Evolutionary conservation across 768 basidiomycete species (phyloP).

Genomic region (Mycena vitilis): DNA sequence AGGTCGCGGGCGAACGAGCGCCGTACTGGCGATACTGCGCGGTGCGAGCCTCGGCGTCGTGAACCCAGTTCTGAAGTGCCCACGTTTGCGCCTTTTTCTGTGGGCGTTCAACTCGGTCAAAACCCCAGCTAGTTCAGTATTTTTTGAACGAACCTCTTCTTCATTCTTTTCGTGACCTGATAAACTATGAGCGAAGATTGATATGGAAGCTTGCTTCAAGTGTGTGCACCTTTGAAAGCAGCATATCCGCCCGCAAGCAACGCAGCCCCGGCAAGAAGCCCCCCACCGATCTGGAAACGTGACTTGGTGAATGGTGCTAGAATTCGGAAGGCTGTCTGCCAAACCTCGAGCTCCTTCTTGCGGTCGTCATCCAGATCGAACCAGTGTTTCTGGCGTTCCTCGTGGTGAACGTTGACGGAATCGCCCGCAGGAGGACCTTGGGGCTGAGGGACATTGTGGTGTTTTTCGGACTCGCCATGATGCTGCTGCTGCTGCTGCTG

Average conservation of each 20-base stretch:
- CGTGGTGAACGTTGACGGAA: slow-evolving; percentile 47
- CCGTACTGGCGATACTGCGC: slow-evolving; percentile 57
- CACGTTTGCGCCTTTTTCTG: slow-evolving; percentile 65
- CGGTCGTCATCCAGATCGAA: slow-evolving; percentile 62
- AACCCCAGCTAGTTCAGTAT: neutral
- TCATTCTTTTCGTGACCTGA: slow-evolving; percentile 61
- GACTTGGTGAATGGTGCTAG: slow-evolving; percentile 2
- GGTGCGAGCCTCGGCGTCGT: slow-evolving; percentile 67
- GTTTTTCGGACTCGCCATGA: slow-evolving; percentile 42
- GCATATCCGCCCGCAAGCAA: slow-evolving; percentile 60
- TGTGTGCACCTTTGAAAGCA: slow-evolving; percentile 54
- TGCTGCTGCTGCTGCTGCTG: slow-evolving; percentile 44
- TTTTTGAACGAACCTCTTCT: slow-evolving; percentile 60
- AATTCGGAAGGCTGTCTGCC: slow-evolving; percentile 16
- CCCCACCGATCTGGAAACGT: slow-evolving; percentile 68
- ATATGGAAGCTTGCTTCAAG: no score
- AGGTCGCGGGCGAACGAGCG: slow-evolving; percentile 62
- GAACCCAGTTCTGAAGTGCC: slow-evolving; percentile 65
- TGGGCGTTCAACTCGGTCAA: neutral
- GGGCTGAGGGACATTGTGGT: slow-evolving; percentile 39
- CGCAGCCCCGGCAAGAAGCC: slow-evolving; percentile 66
- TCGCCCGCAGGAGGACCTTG: slow-evolving; percentile 36
- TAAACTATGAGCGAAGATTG: no score
- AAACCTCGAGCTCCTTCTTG: slow-evolving; percentile 71
- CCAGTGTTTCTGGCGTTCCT: slow-evolving; percentile 68